Evolutionary conservation across 1,139 yeast species (phyloP), one percentile per base, ranked within the genome.

Genomic region (Candida frijolesensis): DNA sequence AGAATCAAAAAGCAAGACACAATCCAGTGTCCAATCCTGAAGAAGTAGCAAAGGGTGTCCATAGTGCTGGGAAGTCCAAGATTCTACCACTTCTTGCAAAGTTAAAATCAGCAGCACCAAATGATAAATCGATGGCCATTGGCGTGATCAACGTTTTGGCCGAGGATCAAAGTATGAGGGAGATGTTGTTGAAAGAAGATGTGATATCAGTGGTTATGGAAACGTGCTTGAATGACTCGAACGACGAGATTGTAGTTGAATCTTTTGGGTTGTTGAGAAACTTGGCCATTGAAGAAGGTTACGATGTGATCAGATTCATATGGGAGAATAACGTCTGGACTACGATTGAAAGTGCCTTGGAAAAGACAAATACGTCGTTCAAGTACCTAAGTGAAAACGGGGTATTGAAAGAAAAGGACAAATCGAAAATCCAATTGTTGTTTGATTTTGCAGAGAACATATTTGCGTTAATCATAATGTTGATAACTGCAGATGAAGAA

Each of bases 261-360:
- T 78, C 92, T 0, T 87, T 82, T 62, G 97, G 96, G 1, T 72
- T 92, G 46, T 70, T 94, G 57, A 79, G 97, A 63, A 90, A 89
- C 63, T 63, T 92, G 49, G 85, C 87, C 3, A 76, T 89, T 47
- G 96, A 90, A 63, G 96, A 90, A 68, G 98, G 97, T n/a, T 85
- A 89, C 59, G 96, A 89, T 55, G 80, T 89, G 29, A 83, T 91
- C 37, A 79, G 82, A 30, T 83, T 81, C 64, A 67, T 88, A 51
- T 87, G 96, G 89, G 80, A 97, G 65, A 83, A 84, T 27, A 84
- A 87, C 53, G 82, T 94, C 45, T 84, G 96, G 86, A 73, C 79
- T 0, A 68, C 80, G 16, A 73, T 91, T 37, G 79, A 77, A 46
- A 56, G 63, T 14, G 80, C 84, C 1, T 67, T 87, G 44, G 63